A percentile compares a stretch with the other conserved stretches of the same genome.
Conservation (phyloP, 805 yeast species). For the Clavispora phyllophila region DNA sequence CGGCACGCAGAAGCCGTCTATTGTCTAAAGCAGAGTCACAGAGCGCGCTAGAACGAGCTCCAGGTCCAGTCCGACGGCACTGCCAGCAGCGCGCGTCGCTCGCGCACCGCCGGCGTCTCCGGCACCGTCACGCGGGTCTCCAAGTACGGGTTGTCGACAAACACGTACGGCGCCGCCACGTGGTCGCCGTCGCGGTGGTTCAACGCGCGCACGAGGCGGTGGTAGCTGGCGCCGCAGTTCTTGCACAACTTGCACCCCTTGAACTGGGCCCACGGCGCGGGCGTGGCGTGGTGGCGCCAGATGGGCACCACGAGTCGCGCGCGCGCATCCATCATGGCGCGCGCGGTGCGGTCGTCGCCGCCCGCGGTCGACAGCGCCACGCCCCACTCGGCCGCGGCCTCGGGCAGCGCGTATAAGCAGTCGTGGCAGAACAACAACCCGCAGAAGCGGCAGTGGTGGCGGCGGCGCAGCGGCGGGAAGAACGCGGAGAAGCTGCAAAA, state of each 20-base stretch:
- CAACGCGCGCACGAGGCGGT: conserved; percentile 24
- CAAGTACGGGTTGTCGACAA: conserved; percentile 32
- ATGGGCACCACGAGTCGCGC: conserved; percentile 35
- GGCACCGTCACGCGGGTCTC: background rate
- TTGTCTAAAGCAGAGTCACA: no score
- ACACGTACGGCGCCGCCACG: conserved; percentile 18
- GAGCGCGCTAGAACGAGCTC: conserved; percentile 42
- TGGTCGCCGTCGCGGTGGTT: conserved; percentile 16
- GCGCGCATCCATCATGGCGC: conserved; percentile 12
- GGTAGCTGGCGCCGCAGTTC: conserved; percentile 14
- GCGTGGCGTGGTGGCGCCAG: conserved; percentile 1
- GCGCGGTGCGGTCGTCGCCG: conserved; percentile 7
- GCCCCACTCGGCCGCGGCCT: background rate
- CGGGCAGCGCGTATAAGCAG: conserved; percentile 17
- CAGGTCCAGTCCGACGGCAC: conserved; percentile 43
- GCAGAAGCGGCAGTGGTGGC: conserved; percentile 17
- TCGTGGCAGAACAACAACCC: conserved; percentile 14
- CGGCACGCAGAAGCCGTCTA: no score
- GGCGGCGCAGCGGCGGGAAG: conserved; percentile 20
- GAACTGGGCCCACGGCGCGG: conserved; percentile 4
- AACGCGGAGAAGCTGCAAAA: conserved; percentile 28
- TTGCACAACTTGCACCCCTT: conserved; percentile 17
- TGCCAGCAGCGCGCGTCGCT: conserved; percentile 6
- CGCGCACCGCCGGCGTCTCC: conserved; percentile 2
- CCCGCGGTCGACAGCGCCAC: no score